These are phyloP conservation scores for Gyromitra esculenta DNA, from an alignment of 2,329 filamentous ascomycete genomes.

Conservation along the genomic window DNA sequence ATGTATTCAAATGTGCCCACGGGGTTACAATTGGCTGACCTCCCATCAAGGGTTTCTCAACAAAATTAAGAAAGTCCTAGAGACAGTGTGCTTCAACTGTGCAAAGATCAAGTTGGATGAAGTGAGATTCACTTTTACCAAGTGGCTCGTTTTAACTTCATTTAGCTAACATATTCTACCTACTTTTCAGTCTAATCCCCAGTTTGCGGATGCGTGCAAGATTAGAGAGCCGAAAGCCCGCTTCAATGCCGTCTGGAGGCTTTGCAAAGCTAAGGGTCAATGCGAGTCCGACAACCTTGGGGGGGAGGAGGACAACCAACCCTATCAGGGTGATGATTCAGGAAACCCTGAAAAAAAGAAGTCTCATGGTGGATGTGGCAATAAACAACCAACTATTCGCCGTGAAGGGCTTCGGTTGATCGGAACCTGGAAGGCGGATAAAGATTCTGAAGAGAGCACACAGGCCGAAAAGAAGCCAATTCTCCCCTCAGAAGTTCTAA, in stretches of 20 bases:
- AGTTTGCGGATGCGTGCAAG: slow-evolving; percentile 81
- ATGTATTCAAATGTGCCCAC: slow-evolving; percentile 56
- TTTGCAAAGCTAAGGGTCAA: slow-evolving; percentile 86
- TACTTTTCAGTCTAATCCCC: slow-evolving; percentile 76
- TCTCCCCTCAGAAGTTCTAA: slow-evolving; percentile 83
- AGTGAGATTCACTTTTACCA: slow-evolving; percentile 78
- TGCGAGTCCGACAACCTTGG: slow-evolving; percentile 83
- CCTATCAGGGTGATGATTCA: slow-evolving; percentile 49
- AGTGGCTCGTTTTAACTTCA: slow-evolving; percentile 55
- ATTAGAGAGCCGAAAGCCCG: slow-evolving; percentile 92
- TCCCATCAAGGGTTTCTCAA: slow-evolving; percentile 81
- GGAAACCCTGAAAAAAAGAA: slow-evolving; percentile 60
- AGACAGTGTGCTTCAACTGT: slow-evolving; percentile 99
- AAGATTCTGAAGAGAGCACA: slow-evolving; percentile 73
- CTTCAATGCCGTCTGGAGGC: slow-evolving; percentile 89
- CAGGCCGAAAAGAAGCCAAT: slow-evolving; percentile 82
- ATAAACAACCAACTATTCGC: slow-evolving; percentile 85
- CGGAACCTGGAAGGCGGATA: slow-evolving; percentile 75
- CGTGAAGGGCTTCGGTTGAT: slow-evolving; percentile 86
- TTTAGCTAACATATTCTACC: slow-evolving; percentile 57
- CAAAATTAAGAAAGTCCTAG: slow-evolving; percentile 98
- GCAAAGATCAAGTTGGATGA: slow-evolving; percentile 96
- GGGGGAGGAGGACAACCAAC: slow-evolving; percentile 69
- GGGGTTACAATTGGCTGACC: slow-evolving; percentile 2
- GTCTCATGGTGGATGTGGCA: slow-evolving; percentile 89